phyloP scores from a whole-genome alignment of 768 basidiomycete species.

The Omphalotus guepiniiformis region DNA sequence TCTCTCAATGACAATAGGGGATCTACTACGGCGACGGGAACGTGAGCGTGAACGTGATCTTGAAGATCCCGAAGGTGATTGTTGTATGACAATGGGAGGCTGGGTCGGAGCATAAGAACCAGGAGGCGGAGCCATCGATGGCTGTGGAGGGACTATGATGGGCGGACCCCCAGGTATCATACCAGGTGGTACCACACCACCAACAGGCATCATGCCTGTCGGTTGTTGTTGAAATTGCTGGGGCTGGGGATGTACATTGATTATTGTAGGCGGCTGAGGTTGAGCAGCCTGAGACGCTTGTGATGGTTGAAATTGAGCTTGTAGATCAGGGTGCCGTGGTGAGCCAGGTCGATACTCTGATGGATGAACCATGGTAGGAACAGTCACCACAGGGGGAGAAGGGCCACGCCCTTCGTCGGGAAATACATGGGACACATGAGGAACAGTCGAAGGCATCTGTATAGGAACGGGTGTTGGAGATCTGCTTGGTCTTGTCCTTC shows the following conservation, averaged over 20 bases:
- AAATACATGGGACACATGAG: slow-evolving; percentile 16
- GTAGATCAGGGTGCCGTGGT: slow-evolving; percentile 20
- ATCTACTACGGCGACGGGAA: not conserved
- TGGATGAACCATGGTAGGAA: slow-evolving; percentile 1
- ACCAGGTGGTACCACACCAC: slow-evolving; percentile 1
- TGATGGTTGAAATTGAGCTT: slow-evolving; percentile 5
- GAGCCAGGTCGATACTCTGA: slow-evolving; percentile 17
- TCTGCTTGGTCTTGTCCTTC: slow-evolving; percentile 5
- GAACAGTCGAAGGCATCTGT: slow-evolving; percentile 11
- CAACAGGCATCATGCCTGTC: not conserved
- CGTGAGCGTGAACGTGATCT: slow-evolving; percentile 13
- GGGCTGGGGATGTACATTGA: slow-evolving; percentile 23
- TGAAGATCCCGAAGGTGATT: not conserved
- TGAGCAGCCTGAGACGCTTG: slow-evolving; percentile 15
- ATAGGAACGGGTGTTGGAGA: slow-evolving; percentile 14
- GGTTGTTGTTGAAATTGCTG: slow-evolving; percentile 20
- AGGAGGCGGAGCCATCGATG: not conserved
- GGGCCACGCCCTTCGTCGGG: slow-evolving; percentile 7
- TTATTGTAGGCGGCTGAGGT: slow-evolving; percentile 23
- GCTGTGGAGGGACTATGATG: not conserved
- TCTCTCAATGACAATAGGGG: not conserved
- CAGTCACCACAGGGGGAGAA: slow-evolving; percentile 13
- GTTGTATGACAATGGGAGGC: slow-evolving; percentile 1
- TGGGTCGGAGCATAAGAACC: slow-evolving; percentile 1
- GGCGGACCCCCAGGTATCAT: slow-evolving; percentile 3